phyloP scores from a whole-genome alignment of 2,329 filamentous ascomycete species.

The Pyrenochaeta sp. region DNA sequence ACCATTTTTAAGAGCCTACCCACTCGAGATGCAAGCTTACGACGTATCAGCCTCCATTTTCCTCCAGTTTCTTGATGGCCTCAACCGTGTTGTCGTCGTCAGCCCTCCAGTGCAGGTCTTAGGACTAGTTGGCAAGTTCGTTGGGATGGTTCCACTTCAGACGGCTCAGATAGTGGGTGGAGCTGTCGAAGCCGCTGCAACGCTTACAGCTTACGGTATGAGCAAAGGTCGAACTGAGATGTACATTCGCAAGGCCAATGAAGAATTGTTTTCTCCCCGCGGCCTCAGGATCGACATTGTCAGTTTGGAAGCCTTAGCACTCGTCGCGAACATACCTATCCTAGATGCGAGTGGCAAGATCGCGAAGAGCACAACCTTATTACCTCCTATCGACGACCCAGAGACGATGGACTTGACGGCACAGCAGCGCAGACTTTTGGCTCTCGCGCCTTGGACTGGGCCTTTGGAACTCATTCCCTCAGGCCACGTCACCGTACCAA shows the following conservation, averaged over 20 bases:
- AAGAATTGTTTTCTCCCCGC: slow-evolving; percentile 6
- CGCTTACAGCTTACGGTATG: not conserved
- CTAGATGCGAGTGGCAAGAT: slow-evolving; percentile 5
- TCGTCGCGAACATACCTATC: slow-evolving; percentile 5
- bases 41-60: not conserved
- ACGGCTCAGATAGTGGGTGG: slow-evolving; percentile 7
- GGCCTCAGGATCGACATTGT: slow-evolving; percentile 6
- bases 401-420: not conserved
- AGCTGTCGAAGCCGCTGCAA: slow-evolving; percentile 1
- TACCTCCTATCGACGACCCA: not conserved
- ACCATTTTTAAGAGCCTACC: slow-evolving; percentile 14
- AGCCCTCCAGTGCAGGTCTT: slow-evolving; percentile 6
- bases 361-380: not conserved
- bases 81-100: slow-evolving; percentile 9
- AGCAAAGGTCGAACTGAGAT: slow-evolving; percentile 6
- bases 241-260: slow-evolving; percentile 2
- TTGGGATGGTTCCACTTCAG: slow-evolving; percentile 3
- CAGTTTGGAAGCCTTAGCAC: slow-evolving; percentile 8
- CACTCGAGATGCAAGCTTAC: slow-evolving; percentile 3
- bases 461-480: not conserved
- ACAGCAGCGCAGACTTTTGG: slow-evolving; percentile 2
- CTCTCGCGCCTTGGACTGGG: slow-evolving; percentile 2
- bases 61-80: slow-evolving; percentile 9
- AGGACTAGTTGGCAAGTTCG: not conserved
- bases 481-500: not conserved